These are phyloP conservation scores for Colletotrichum tofieldiae DNA, from an alignment of 2,329 filamentous ascomycete genomes.

Conservation along the genomic window DNA sequence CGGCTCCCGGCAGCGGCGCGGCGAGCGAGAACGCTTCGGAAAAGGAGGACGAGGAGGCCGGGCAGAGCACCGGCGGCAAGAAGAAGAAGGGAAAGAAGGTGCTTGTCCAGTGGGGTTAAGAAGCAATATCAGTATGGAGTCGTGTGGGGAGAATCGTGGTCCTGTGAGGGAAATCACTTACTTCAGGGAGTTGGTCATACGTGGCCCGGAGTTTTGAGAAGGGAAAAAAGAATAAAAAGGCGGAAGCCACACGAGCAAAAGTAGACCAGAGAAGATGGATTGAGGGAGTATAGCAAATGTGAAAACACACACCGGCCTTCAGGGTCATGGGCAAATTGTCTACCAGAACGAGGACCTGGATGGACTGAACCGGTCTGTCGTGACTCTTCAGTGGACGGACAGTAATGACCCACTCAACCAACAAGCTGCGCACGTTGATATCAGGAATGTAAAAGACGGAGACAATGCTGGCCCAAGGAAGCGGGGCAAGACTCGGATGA, in stretches of 20 bases:
- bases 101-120: conserved; percentile 72
- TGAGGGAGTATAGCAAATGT: neutral
- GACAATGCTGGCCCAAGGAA: neutral
- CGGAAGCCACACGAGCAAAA: neutral
- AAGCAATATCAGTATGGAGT: neutral
- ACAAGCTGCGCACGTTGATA: neutral
- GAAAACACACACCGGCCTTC: neutral
- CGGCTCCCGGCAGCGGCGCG: conserved; percentile 47
- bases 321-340: neutral
- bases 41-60: conserved; percentile 49
- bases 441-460: neutral
- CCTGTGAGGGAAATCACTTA: neutral
- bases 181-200: conserved; percentile 2
- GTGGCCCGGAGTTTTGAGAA: neutral
- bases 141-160: neutral
- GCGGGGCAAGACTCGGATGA: neutral
- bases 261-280: neutral
- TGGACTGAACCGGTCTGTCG: neutral
- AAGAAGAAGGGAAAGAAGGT: conserved; percentile 76
- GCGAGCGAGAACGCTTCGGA: conserved; percentile 46
- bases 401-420: neutral
- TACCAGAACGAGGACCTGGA: neutral
- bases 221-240: neutral
- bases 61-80: conserved; percentile 51
- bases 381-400: neutral